phyloP scores from a whole-genome alignment of 768 basidiomycete species.

The Pisolithus sp. region DNA sequence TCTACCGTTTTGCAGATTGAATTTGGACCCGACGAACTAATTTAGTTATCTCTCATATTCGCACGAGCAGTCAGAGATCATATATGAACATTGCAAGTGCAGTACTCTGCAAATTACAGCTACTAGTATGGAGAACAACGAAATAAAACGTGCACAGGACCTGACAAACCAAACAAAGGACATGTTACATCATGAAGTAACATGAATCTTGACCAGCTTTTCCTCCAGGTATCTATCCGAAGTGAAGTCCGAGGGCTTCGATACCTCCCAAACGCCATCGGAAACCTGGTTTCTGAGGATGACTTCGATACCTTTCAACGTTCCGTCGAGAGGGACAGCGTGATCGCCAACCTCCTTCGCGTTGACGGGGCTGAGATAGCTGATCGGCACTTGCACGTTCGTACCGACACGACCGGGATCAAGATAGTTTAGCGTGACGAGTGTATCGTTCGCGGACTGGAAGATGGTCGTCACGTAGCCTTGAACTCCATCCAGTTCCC shows the following conservation, averaged over 20 bases:
- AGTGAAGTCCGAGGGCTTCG: conserved; percentile 9
- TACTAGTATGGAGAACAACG: neutral
- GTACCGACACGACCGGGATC: conserved; percentile 28
- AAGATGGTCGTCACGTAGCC: conserved; percentile 25
- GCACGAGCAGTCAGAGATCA: neutral
- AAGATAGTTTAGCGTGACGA: conserved; percentile 24
- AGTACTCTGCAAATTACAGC: neutral
- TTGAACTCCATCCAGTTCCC: conserved; percentile 22
- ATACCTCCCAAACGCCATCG: conserved; percentile 19
- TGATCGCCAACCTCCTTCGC: conserved; percentile 38
- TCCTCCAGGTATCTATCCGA: conserved; percentile 12
- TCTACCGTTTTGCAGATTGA: too few relatives aligned
- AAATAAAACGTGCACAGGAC: neutral
- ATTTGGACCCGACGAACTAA: too few relatives aligned
- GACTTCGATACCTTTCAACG: conserved; percentile 37
- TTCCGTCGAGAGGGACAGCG: conserved; percentile 45
- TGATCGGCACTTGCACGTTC: conserved; percentile 33
- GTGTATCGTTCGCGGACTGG: conserved; percentile 20
- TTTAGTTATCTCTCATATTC: too few relatives aligned
- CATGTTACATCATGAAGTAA: conserved; percentile 9
- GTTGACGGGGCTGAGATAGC: conserved; percentile 35
- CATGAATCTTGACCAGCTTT: conserved; percentile 22
- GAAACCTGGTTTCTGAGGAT: conserved; percentile 37
- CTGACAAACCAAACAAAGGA: neutral
- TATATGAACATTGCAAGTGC: neutral